Conservation (phyloP, 1,139 yeast species). For the Chernovozyma aurita region DNA sequence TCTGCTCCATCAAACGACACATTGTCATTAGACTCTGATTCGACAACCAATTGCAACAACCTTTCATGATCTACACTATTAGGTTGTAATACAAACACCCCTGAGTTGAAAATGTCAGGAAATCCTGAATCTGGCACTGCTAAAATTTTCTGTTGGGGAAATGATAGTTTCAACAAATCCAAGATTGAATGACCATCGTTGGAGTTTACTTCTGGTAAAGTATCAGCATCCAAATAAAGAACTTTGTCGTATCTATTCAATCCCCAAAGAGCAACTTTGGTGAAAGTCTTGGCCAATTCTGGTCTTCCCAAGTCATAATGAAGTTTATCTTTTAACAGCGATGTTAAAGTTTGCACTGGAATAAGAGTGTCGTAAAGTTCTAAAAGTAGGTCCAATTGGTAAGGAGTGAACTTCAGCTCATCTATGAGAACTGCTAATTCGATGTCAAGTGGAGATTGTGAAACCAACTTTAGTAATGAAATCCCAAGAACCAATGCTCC, state of each 20-base stretch:
- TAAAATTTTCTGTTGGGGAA: constrained; percentile 37
- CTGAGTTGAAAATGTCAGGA: constrained; percentile 94
- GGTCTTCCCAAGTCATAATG: constrained; percentile 54
- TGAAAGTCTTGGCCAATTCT: constrained; percentile 65
- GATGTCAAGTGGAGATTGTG: constrained; percentile 10
- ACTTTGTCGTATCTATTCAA: constrained; percentile 54
- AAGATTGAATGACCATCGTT: constrained; percentile 17
- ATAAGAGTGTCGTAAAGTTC: constrained; percentile 28
- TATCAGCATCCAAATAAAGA: constrained; percentile 80
- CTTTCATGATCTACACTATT: constrained; percentile 39
- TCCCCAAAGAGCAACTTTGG: constrained; percentile 74
- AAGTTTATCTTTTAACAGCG: constrained; percentile 24
- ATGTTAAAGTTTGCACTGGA: constrained; percentile 25
- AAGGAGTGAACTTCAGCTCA: constrained; percentile 19
- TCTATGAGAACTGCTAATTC: constrained; percentile 35
- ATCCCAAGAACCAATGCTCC: constrained; percentile 69
- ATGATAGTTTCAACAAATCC: constrained; percentile 27
- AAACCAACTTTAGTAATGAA: constrained; percentile 19
- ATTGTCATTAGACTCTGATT: constrained; percentile 22
- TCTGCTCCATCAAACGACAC: constrained; percentile 90
- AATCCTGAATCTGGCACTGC: constrained; percentile 95
- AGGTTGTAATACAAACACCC: constrained; percentile 71
- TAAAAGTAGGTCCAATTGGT: constrained; percentile 25
- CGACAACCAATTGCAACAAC: constrained; percentile 33
- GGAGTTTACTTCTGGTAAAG: constrained; percentile 54